Evolutionary conservation across 805 yeast species (phyloP), one percentile per base, ranked within the genome.

Genomic region (Ogataea allantospora): DNA sequence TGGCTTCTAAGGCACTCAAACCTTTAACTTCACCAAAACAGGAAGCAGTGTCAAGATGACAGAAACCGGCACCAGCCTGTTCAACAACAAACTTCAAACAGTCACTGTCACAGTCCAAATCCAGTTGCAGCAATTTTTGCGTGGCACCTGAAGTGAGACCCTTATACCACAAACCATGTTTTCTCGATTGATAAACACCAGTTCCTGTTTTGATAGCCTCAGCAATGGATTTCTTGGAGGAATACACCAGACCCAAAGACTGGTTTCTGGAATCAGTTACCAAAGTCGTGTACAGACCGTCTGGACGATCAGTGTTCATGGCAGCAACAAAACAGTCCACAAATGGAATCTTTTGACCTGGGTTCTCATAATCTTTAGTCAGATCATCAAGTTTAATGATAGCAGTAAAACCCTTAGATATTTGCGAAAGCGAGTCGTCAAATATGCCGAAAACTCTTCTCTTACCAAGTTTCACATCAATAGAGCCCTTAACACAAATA

Each of bases 111-210:
- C 99, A 93, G 65, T 93, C 99, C 44, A 77, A 63, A 37, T 78
- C 82, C 40, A 93, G 60, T 29, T 71, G 65, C 16, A 83, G 49
- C 32, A 93, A 70, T 49, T 71, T 71, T 66, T 93, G 99, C 1
- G 95, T 86, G 35, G 95, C 95, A 14, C 99, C 99, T n/a, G 95
- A 84, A 2, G 96, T 86, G 39, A 83, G 83, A 20, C 99, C 99
- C 62, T 93, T 93, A 61, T 81, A 84, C 99, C 99, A 93, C 42
- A 93, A 72, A 29, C 95, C 98, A 44, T 87, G 80, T 54, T 83
- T 80, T 53, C 99, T 81, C 7, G 96, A 87, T 62, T 84, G 96
- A 64, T 93, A 93, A 2, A 93, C 96, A 41, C 99, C 99, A 7
- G 86, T 78, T 33, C 77, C 74, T 15, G 86, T 82, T 43, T 77